Conservation (phyloP, 2,329 filamentous ascomycete genomes). For the Monosporascus sp. region DNA sequence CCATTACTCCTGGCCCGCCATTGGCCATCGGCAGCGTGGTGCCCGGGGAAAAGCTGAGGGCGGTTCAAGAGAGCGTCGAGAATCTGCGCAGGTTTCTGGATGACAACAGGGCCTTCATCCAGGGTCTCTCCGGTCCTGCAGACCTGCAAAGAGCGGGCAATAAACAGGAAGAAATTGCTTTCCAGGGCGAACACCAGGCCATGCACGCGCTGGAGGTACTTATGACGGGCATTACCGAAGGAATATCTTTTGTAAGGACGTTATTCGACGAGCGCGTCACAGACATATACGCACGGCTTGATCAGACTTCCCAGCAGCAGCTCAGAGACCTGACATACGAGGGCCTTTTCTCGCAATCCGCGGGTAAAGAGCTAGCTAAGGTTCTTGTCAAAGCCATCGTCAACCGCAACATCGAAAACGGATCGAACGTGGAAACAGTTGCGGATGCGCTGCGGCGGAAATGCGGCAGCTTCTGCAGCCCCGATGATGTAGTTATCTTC, state of each 20-base stretch:
- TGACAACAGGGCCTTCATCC: conserved; percentile 85
- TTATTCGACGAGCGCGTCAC: conserved; percentile 90
- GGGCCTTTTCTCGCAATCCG: conserved; percentile 71
- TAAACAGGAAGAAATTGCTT: conserved; percentile 83
- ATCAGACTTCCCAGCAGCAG: conserved; percentile 63
- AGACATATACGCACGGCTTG: conserved; percentile 76
- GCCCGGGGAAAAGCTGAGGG: conserved; percentile 60
- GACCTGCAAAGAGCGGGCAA: conserved; percentile 73
- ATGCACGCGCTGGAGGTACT: conserved; percentile 81
- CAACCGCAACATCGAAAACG: conserved; percentile 93
- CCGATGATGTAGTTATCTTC: conserved; percentile 96
- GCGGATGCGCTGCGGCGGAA: conserved; percentile 87
- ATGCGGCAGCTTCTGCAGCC: conserved; percentile 95
- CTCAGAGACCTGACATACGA: conserved; percentile 81
- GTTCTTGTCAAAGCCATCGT: conserved; percentile 96
- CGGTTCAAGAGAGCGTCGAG: conserved; percentile 76
- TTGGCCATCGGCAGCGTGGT: conserved; percentile 65
- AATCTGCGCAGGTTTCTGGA: conserved; percentile 77
- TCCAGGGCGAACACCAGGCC: conserved; percentile 92
- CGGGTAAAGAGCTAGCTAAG: conserved; percentile 86
- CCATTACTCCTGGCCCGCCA: conserved; percentile 34
- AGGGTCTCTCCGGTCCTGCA: conserved; percentile 87
- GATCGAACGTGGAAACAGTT: conserved; percentile 95
- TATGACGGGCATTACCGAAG: conserved; percentile 88
- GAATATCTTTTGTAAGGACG: conserved; percentile 92